A percentile compares a stretch with the other conserved stretches of the same genome.
These are phyloP conservation scores for Trichoderma breve DNA, from an alignment of 2,329 filamentous ascomycete genomes.

Conservation along the genomic window DNA sequence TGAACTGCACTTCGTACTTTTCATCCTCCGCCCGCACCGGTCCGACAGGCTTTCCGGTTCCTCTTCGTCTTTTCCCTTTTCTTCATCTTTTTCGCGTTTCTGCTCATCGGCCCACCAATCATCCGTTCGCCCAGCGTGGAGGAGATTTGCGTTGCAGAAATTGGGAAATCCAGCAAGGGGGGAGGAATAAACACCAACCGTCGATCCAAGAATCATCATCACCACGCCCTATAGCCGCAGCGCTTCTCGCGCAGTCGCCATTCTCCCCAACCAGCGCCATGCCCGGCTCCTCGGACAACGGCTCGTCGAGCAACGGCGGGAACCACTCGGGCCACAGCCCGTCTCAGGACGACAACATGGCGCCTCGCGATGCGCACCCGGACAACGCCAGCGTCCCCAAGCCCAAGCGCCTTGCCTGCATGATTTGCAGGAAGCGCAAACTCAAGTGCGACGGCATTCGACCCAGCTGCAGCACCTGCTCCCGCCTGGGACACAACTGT, in stretches of 20 bases:
- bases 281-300: conserved; percentile 40
- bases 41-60: background rate
- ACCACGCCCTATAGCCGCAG: background rate
- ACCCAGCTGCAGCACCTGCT: conserved; percentile 85
- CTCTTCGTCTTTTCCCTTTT: background rate
- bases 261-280: conserved; percentile 26
- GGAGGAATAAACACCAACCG: background rate
- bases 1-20: background rate
- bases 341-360: conserved; percentile 35
- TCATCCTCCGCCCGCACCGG: background rate
- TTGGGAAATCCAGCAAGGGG: background rate
- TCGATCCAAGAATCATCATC: background rate
- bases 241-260: conserved; percentile 6
- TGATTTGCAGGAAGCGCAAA: conserved; percentile 90
- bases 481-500: conserved; percentile 80
- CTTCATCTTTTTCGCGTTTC: background rate
- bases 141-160: background rate
- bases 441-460: conserved; percentile 82
- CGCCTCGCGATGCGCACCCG: conserved; percentile 42
- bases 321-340: conserved; percentile 30
- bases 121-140: background rate
- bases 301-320: conserved; percentile 33
- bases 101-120: background rate
- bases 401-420: conserved; percentile 91
- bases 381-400: conserved; percentile 64